Base-by-base conservation (phyloP, 2,329 filamentous ascomycete genomes). In the Colletotrichum kahawae region DNA sequence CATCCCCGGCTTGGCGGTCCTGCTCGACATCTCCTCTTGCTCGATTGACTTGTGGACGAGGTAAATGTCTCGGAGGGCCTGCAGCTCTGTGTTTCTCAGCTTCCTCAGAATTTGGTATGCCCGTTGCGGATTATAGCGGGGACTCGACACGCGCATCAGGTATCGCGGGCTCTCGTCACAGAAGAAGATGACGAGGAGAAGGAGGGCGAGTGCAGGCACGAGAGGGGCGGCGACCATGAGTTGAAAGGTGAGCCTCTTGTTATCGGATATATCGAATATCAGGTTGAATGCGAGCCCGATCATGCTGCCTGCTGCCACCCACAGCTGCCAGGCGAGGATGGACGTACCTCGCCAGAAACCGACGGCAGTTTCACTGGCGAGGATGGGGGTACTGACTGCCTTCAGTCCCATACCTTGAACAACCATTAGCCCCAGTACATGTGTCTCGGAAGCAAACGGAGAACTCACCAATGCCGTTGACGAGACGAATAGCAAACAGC, bases 321-420 rank as follows among this genome's bases (percentile, higher is more conserved):
- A 87, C 3, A 88, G 79, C 54, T 88, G 87, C 87, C 87, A 88
- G 6, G 85, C 85, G 0, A 88, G 81, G 18, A 88, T 86, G 2
- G 85, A 85, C 14, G 85, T 87, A 2, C 87, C 87, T 78, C 87
- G 82, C 87, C 87, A 88, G 75, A 85, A 88, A 0, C 86, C 85
- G 16, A 87, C 82, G 0, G 87, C 85, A 0, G 86, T 87, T 77
- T 88, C 87, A 9, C 85, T 85, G 4, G 86, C 87, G 4, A 88
- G 81, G 18, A 88, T 87, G 1, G 87, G 85, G 0, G 87, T 86
- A 48, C 86, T 88, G 43, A 88, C 86, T 1, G 87, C 87, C 75
- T 88, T 88, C 31, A 88, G 82, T 0, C 87, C 87, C 87, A 88
- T 88, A 1, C 85, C 87, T 83, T 60, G 4, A 3, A n/a, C 4